These are phyloP conservation scores for Astraeus odoratus DNA, from an alignment of 768 basidiomycete species.

Conservation along the genomic window DNA sequence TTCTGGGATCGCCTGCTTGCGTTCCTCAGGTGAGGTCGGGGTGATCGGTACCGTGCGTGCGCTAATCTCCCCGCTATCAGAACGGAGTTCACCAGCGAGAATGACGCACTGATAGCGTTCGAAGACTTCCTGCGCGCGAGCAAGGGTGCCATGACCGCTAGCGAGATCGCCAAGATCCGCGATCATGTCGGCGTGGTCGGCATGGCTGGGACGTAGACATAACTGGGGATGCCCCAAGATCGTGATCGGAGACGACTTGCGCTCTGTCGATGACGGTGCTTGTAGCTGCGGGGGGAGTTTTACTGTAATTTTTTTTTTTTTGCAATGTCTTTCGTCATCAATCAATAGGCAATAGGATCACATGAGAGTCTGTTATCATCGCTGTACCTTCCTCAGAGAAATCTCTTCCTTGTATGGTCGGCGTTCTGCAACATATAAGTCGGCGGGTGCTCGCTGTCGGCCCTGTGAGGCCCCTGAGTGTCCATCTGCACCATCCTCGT, in stretches of 20 bases:
- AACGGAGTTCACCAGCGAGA: constrained; percentile 52
- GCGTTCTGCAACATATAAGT: constrained; percentile 6
- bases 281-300: background rate
- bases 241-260: background rate
- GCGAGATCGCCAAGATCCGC: constrained; percentile 87
- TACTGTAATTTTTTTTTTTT: constrained; percentile 14
- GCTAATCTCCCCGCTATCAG: constrained; percentile 29
- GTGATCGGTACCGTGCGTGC: background rate
- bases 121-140: constrained; percentile 82
- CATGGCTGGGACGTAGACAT: constrained; percentile 69
- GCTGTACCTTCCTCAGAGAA: constrained; percentile 1
- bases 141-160: constrained; percentile 74
- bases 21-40: constrained; percentile 47
- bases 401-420: constrained; percentile 13
- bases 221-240: no score
- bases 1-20: constrained; percentile 71
- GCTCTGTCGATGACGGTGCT: background rate
- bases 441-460: background rate
- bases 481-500: constrained; percentile 5
- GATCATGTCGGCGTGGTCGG: constrained; percentile 83
- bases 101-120: constrained; percentile 67
- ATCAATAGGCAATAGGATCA: constrained; percentile 4
- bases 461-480: constrained; percentile 6
- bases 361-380: background rate
- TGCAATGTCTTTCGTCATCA: background rate